A percentile compares a stretch with the other conserved stretches of the same genome.
These are phyloP conservation scores for Mucor velutinosus DNA, from an alignment of 371 early-diverging fungal species.

Conservation along the genomic window DNA sequence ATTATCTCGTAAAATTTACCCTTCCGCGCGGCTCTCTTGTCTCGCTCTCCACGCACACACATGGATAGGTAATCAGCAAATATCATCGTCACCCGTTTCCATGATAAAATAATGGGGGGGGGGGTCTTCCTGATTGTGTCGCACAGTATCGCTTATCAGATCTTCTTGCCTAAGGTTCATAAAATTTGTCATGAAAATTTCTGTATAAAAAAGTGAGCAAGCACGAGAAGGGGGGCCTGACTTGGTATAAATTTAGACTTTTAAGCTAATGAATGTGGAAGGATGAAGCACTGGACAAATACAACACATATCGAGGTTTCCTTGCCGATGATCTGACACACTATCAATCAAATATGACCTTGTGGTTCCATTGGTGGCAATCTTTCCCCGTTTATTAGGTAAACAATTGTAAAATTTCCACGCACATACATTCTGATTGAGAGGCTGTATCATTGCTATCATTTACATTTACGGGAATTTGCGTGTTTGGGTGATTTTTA, in stretches of 20 bases:
- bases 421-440: not conserved
- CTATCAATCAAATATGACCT: not conserved
- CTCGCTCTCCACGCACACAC: not conserved
- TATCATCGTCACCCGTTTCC: not conserved
- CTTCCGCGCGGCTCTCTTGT: not conserved
- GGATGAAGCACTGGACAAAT: not conserved
- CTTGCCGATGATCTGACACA: constrained; percentile 1
- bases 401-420: not conserved
- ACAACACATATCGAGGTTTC: not conserved
- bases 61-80: not conserved
- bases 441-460: not conserved
- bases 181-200: not conserved
- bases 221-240: not conserved
- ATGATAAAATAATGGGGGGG: not conserved
- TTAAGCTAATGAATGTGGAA: not conserved
- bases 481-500: not conserved
- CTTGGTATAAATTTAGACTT: not conserved
- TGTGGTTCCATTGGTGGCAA: not conserved
- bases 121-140: not conserved
- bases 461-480: not conserved
- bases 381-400: not conserved
- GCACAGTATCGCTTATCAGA: not conserved
- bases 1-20: not conserved
- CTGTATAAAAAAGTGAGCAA: not conserved
- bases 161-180: not conserved